Evolutionary conservation across 345 rosid species (phyloP).

Genomic region (Populus davidiana): DNA sequence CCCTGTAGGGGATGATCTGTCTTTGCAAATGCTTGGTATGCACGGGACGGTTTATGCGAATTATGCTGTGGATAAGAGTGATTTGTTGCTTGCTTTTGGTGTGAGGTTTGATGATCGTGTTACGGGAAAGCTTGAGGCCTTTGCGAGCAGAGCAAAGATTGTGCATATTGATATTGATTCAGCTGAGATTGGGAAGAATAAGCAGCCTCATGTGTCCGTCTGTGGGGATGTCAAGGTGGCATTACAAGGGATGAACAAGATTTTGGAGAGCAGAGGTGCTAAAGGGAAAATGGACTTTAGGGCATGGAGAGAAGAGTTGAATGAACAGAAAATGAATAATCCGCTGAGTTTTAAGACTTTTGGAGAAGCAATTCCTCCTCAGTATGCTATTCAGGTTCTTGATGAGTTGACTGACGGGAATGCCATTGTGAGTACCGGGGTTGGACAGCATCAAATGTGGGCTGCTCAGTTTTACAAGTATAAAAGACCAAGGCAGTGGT

Average conservation of each 20-base stretch:
- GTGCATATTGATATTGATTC: conserved; percentile 94
- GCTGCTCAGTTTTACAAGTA: conserved; percentile 99
- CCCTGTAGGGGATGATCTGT: conserved; percentile 59
- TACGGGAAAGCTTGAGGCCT: conserved; percentile 92
- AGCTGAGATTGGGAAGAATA: conserved; percentile 96
- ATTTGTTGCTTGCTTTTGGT: conserved; percentile 87
- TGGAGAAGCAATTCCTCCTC: conserved; percentile 90
- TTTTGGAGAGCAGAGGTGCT: conserved; percentile 50
- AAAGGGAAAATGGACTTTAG: conserved; percentile 55
- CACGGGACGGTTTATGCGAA: conserved; percentile 94
- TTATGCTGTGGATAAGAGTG: conserved; percentile 84
- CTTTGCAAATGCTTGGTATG: conserved; percentile 95
- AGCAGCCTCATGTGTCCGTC: conserved; percentile 89
- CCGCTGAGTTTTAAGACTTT: conserved; percentile 79
- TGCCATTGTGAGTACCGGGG: conserved; percentile 90
- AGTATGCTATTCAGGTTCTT: conserved; percentile 80
- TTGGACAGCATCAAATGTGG: conserved; percentile 99
- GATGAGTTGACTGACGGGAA: conserved; percentile 81
- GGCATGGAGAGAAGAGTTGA: conserved; percentile 71
- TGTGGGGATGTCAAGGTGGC: conserved; percentile 87
- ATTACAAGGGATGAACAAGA: conserved; percentile 60
- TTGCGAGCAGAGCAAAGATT: conserved; percentile 91
- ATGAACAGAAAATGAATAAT: conserved; percentile 59
- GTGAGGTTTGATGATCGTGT: conserved; percentile 98
- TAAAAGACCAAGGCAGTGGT: conserved; percentile 81